Conservation (phyloP, 495 filamentous ascomycete species). For the Bryoglossum gracile region DNA sequence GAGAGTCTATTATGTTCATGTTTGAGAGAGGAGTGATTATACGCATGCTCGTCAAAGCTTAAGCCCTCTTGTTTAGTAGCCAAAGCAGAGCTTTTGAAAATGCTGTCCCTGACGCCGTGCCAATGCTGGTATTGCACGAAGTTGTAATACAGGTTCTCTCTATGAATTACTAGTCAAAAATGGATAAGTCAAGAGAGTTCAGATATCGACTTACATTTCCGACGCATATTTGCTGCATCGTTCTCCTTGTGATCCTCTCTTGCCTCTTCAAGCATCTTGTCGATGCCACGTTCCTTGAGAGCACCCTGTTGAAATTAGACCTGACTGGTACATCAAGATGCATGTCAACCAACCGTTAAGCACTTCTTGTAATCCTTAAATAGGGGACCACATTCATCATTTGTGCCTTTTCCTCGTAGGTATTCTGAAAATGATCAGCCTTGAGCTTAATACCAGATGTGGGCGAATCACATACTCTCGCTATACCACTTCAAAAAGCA, state of each 20-base stretch:
- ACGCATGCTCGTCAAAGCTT: too few relatives aligned
- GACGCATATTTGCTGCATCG: slow-evolving; percentile 63
- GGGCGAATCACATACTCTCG: slow-evolving; percentile 57
- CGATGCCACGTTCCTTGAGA: slow-evolving; percentile 77
- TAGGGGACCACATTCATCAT: slow-evolving; percentile 76
- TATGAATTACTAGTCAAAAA: slow-evolving; percentile 1
- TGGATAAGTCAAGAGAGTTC: too few relatives aligned
- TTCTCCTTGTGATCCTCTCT: slow-evolving; percentile 74
- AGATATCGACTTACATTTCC: slow-evolving; percentile 29
- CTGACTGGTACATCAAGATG: background rate
- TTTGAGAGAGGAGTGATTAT: too few relatives aligned
- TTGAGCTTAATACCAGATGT: background rate
- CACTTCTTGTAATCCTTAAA: slow-evolving; percentile 82
- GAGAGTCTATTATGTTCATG: too few relatives aligned
- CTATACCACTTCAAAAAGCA: slow-evolving; percentile 97
- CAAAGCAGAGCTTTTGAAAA: slow-evolving; percentile 12
- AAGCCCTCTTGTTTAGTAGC: too few relatives aligned
- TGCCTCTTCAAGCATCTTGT: slow-evolving; percentile 79
- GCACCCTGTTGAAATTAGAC: slow-evolving; percentile 48
- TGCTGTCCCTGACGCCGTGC: slow-evolving; percentile 4
- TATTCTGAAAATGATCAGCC: slow-evolving; percentile 54
- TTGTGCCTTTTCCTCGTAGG: slow-evolving; percentile 67
- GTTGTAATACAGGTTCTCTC: background rate
- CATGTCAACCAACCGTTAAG: slow-evolving; percentile 51
- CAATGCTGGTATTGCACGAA: slow-evolving; percentile 4